Percentiles rank a stretch among this genome's conserved stretches.
Evolutionary conservation across 2,329 filamentous ascomycete genomes (phyloP).

Genomic region (Epichloe amarillans): DNA sequence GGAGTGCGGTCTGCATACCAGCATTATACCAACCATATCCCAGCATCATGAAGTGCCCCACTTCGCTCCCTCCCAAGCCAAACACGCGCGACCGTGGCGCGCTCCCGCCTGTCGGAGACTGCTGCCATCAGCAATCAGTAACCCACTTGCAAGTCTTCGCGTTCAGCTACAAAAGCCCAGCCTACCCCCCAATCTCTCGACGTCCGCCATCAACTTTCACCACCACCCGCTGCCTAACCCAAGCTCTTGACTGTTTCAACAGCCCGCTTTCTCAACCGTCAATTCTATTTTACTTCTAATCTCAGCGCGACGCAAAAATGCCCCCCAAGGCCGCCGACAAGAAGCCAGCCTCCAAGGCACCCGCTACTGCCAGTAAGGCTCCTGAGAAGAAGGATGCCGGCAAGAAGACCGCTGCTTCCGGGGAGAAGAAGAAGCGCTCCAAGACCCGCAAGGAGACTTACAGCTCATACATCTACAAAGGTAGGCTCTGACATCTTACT

Average conservation of each 20-base stretch:
- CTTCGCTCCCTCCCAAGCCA: slow-evolving; percentile 2
- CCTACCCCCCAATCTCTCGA: slow-evolving; percentile 36
- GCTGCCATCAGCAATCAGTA: slow-evolving; percentile 39
- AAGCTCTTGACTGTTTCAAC: slow-evolving; percentile 10
- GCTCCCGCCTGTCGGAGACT: slow-evolving; percentile 5
- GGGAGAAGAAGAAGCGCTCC: slow-evolving; percentile 99
- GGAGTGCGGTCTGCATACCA: too few relatives aligned
- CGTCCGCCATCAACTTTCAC: slow-evolving; percentile 32
- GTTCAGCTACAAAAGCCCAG: slow-evolving; percentile 49
- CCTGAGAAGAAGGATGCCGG: slow-evolving; percentile 98
- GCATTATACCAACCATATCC: not conserved
- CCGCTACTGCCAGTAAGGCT: slow-evolving; percentile 55
- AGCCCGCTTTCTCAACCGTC: not conserved
- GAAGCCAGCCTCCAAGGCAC: slow-evolving; percentile 97
- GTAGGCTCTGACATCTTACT: slow-evolving; percentile 32
- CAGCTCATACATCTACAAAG: slow-evolving; percentile 99
- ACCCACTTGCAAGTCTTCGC: slow-evolving; percentile 34
- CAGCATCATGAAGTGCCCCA: not conserved
- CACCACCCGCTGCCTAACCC: slow-evolving; percentile 22
- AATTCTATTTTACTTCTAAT: slow-evolving; percentile 8
- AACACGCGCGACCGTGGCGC: slow-evolving; percentile 9
- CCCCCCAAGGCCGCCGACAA: slow-evolving; percentile 97
- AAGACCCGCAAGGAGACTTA: slow-evolving; percentile 99
- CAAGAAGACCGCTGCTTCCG: slow-evolving; percentile 96
- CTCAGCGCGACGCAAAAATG: slow-evolving; percentile 50